Conservation (phyloP, 192 early-diverging fungal genomes). For the Borealophlyctis nickersoniae region DNA sequence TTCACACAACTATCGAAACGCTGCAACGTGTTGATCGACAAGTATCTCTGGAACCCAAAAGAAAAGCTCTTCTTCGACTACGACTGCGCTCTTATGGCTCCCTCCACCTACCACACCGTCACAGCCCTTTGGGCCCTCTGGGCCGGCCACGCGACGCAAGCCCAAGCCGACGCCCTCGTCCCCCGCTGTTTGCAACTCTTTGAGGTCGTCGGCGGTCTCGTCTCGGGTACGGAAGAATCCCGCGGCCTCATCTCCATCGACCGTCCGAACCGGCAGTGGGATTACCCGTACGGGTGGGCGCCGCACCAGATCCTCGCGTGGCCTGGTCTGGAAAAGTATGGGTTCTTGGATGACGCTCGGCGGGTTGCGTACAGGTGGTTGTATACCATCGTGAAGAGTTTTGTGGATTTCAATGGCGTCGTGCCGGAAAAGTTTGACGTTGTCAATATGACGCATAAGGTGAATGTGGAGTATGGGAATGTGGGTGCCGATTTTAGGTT, state of each 20-base stretch:
- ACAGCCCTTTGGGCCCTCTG: conserved; percentile 92
- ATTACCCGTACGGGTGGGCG: conserved; percentile 84
- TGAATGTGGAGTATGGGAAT: conserved; percentile 96
- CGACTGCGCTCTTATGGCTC: conserved; percentile 66
- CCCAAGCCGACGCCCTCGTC: conserved; percentile 77
- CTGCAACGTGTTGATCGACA: conserved; percentile 66
- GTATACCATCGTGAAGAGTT: conserved; percentile 89
- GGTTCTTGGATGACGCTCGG: conserved; percentile 65
- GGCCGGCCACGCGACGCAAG: conserved; percentile 73
- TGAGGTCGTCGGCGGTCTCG: conserved; percentile 88
- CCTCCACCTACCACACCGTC: conserved; percentile 79
- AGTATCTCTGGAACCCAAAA: conserved; percentile 81
- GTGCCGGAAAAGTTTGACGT: conserved; percentile 98
- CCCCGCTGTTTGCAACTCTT: conserved; percentile 68
- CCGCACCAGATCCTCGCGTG: conserved; percentile 98
- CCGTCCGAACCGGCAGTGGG: conserved; percentile 95
- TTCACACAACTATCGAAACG: conserved; percentile 54
- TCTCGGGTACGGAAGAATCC: conserved; percentile 88
- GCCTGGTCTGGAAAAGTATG: conserved; percentile 85
- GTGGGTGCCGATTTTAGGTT: conserved; percentile 92
- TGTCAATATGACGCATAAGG: conserved; percentile 81
- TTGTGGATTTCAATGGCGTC: conserved; percentile 92
- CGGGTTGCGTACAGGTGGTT: conserved; percentile 93
- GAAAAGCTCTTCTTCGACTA: conserved; percentile 86
- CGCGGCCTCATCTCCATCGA: conserved; percentile 76